Conservation (phyloP, 495 filamentous ascomycete genomes). For the Cladorrhinum samala region DNA sequence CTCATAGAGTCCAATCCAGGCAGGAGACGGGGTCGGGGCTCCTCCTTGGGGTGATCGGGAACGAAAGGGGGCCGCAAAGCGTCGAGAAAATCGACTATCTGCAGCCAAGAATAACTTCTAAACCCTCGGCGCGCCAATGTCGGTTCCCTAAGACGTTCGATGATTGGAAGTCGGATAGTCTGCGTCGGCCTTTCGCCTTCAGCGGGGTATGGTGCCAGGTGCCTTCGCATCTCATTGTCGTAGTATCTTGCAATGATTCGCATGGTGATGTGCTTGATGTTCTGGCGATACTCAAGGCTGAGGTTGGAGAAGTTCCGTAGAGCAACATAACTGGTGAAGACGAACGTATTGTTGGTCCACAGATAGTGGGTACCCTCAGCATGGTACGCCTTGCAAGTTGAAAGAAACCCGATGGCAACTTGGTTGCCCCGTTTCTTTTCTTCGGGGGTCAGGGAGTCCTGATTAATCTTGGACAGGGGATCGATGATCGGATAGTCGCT, state of each 20-base stretch:
- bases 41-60: conserved; percentile 16
- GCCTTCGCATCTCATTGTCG: conserved; percentile 33
- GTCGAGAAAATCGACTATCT: conserved; percentile 39
- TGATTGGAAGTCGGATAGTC: conserved; percentile 24
- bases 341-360: conserved; percentile 40
- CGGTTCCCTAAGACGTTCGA: conserved; percentile 29
- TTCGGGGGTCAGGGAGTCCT: conserved; percentile 22
- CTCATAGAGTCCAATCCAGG: conserved; percentile 35
- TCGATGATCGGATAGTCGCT: conserved; percentile 41
- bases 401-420: conserved; percentile 37
- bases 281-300: conserved; percentile 23
- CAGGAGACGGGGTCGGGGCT: conserved; percentile 31
- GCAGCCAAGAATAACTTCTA: conserved; percentile 43
- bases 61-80: conserved; percentile 35
- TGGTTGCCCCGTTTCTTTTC: conserved; percentile 33
- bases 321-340: conserved; percentile 40
- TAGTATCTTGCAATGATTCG: conserved; percentile 44
- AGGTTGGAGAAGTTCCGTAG: conserved; percentile 36
- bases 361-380: conserved; percentile 35
- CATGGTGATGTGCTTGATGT: conserved; percentile 36
- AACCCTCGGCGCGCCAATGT: conserved; percentile 35
- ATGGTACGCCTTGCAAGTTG: conserved; percentile 37
- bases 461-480: conserved; percentile 34
- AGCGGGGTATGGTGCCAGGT: conserved; percentile 17
- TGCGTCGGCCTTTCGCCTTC: not conserved